These are phyloP conservation scores for Suaeda aralocaspica DNA, from an alignment of 148 eudicot species.

Conservation along the genomic window DNA sequence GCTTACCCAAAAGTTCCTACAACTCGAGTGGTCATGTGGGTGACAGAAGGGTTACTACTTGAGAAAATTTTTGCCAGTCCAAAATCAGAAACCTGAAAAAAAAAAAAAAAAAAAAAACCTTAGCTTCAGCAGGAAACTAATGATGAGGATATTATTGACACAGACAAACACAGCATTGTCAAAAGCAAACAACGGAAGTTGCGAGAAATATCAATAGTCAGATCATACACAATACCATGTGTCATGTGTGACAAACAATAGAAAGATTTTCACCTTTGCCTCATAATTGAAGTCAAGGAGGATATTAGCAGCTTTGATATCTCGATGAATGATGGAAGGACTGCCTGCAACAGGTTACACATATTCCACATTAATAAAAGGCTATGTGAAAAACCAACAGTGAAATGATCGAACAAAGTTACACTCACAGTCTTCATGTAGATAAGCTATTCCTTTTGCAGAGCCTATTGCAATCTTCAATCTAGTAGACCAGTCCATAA, in stretches of 20 bases:
- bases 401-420: not conserved
- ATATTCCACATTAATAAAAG: not conserved
- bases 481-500: slow-evolving; percentile 47
- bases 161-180: not conserved
- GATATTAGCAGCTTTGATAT: slow-evolving; percentile 51
- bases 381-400: not conserved
- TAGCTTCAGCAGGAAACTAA: slow-evolving; percentile 2
- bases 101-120: not conserved
- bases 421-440: slow-evolving; percentile 54
- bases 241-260: too few species aligned
- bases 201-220: not conserved
- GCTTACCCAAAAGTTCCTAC: slow-evolving; percentile 55
- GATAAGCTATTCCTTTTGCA: slow-evolving; percentile 52
- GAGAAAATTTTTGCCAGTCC: slow-evolving; percentile 51
- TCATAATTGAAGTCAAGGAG: slow-evolving; percentile 42
- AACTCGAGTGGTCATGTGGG: slow-evolving; percentile 53
- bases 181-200: not conserved
- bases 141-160: not conserved
- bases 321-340: slow-evolving; percentile 54
- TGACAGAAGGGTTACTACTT: slow-evolving; percentile 27
- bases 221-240: not conserved
- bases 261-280: slow-evolving; percentile 34
- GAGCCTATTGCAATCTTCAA: slow-evolving; percentile 49
- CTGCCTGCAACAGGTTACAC: slow-evolving; percentile 33
- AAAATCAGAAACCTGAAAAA: slow-evolving; percentile 43